phyloP scores from a whole-genome alignment of 192 early-diverging fungal genomes.

The Coemansia sp. region DNA sequence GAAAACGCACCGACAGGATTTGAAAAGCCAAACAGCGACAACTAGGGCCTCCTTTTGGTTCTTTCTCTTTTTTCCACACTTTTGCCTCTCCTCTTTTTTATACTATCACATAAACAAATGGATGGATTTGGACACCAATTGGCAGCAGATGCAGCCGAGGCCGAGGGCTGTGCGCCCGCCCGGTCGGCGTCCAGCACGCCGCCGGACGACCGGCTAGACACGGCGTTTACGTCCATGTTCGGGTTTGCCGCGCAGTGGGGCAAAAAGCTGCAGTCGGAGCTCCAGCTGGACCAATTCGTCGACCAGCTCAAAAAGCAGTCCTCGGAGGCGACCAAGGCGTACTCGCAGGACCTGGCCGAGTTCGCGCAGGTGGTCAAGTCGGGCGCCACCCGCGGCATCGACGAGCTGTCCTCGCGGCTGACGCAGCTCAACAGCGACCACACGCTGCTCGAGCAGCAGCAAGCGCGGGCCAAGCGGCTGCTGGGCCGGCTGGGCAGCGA shows the following conservation, averaged over 20 bases:
- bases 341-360: constrained; percentile 43
- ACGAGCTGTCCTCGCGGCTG: constrained; percentile 34
- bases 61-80: background rate
- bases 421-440: constrained; percentile 12
- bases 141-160: constrained; percentile 38
- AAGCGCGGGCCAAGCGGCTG: constrained; percentile 31
- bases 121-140: constrained; percentile 36
- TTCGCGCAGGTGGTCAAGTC: constrained; percentile 42
- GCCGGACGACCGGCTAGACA: background rate
- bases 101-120: constrained; percentile 14
- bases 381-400: constrained; percentile 33
- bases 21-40: constrained; percentile 28
- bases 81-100: constrained; percentile 1
- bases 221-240: constrained; percentile 18
- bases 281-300: constrained; percentile 30
- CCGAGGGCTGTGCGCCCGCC: constrained; percentile 27
- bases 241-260: constrained; percentile 42
- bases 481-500: constrained; percentile 29
- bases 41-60: constrained; percentile 2
- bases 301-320: constrained; percentile 47
- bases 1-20: constrained; percentile 49
- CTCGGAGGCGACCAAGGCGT: constrained; percentile 38
- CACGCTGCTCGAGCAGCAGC: constrained; percentile 12
- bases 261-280: constrained; percentile 33
- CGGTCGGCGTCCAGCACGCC: background rate